Evolutionary conservation across 352 stramenopile genomes (phyloP).

Genomic region (Globisporangium ultimum): DNA sequence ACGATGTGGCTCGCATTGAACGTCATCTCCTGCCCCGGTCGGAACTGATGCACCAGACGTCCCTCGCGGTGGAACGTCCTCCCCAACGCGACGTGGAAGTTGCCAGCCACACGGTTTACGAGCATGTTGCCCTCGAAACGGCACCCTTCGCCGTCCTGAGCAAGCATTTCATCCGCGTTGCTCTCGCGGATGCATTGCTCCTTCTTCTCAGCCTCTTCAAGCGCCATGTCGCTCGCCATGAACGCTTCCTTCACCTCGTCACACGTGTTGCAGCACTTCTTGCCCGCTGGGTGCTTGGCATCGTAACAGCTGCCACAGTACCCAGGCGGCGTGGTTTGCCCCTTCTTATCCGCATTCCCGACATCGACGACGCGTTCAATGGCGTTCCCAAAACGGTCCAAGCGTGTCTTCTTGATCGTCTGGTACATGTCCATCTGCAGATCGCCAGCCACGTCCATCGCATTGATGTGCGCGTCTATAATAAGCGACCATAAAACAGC

Average conservation of each 20-base stretch:
- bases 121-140: constrained; percentile 79
- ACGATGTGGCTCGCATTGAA: constrained; percentile 84
- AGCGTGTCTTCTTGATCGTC: constrained; percentile 91
- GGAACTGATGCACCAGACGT: constrained; percentile 79
- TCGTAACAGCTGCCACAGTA: constrained; percentile 97
- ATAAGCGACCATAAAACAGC: background rate
- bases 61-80: constrained; percentile 79
- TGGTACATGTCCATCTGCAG: constrained; percentile 97
- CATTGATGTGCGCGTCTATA: constrained; percentile 95
- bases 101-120: constrained; percentile 82
- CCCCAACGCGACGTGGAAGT: constrained; percentile 83
- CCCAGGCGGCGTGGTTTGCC: constrained; percentile 46
- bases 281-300: constrained; percentile 62
- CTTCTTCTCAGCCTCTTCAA: constrained; percentile 74
- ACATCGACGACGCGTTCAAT: constrained; percentile 53
- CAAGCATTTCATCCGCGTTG: constrained; percentile 55
- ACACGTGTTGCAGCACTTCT: constrained; percentile 81
- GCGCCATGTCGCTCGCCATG: constrained; percentile 62
- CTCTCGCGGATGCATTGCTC: constrained; percentile 78
- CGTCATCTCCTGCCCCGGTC: constrained; percentile 65
- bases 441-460: constrained; percentile 98
- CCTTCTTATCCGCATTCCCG: constrained; percentile 26
- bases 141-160: constrained; percentile 77
- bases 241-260: constrained; percentile 84
- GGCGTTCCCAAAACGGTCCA: constrained; percentile 68